Evolutionary conservation across 139 green algal genomes (phyloP).

Genomic region (Nannochloris sp.): DNA sequence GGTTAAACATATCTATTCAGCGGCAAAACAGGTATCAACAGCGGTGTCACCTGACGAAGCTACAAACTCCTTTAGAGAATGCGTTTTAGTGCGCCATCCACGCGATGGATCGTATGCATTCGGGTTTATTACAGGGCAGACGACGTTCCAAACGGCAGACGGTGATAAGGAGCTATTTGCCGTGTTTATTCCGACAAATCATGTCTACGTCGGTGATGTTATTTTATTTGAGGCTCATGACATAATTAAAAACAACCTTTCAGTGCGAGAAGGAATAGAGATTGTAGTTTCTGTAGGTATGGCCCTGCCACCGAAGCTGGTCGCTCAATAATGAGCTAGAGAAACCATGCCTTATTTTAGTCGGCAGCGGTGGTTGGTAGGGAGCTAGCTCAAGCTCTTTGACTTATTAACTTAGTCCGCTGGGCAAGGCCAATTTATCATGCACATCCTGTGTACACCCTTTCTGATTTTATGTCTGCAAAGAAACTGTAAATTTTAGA

Average conservation of each 20-base stretch:
- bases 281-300: constrained; percentile 67
- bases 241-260: constrained; percentile 82
- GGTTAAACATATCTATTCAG: constrained; percentile 91
- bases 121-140: constrained; percentile 86
- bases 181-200: constrained; percentile 92
- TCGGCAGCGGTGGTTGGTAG: too few species aligned
- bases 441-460: too few species aligned
- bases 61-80: constrained; percentile 78
- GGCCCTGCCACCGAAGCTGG: constrained; percentile 36
- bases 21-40: constrained; percentile 84
- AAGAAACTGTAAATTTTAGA: too few species aligned
- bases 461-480: too few species aligned
- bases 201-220: constrained; percentile 85
- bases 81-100: constrained; percentile 83
- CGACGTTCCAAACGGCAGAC: constrained; percentile 48
- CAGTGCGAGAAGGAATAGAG: constrained; percentile 79
- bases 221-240: constrained; percentile 77
- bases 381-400: too few species aligned
- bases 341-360: too few species aligned
- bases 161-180: constrained; percentile 53
- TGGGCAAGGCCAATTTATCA: too few species aligned
- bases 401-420: too few species aligned
- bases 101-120: constrained; percentile 81
- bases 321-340: not conserved
- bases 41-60: constrained; percentile 74